Percentiles rank a stretch among this genome's conserved stretches.
Conservation (phyloP, 257 asterid genomes). For the Plantago ovata region DNA sequence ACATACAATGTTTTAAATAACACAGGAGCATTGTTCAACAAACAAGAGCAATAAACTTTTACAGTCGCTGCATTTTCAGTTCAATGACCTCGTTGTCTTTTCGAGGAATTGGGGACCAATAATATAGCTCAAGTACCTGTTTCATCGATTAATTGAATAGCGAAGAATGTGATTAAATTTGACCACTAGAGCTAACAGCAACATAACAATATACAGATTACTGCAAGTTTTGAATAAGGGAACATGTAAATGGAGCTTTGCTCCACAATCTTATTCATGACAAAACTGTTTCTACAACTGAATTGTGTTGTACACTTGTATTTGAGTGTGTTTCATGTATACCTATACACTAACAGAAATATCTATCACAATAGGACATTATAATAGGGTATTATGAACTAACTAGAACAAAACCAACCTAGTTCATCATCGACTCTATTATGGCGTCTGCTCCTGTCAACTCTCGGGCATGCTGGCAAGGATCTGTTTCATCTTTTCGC, state of each 20-base stretch:
- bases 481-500: conserved; percentile 68
- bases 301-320: background rate
- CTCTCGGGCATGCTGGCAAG: conserved; percentile 45
- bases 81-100: background rate
- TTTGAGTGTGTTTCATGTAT: too few species aligned
- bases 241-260: conserved; percentile 1
- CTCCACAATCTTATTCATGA: background rate
- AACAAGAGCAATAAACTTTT: background rate
- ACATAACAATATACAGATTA: too few species aligned
- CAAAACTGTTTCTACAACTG: background rate
- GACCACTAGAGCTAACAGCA: too few species aligned
- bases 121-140: background rate
- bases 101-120: background rate
- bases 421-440: background rate
- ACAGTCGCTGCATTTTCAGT: background rate
- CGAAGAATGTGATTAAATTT: too few species aligned
- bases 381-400: background rate
- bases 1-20: background rate
- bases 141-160: too few species aligned
- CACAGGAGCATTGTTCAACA: background rate
- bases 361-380: background rate
- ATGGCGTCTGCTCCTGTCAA: conserved; percentile 30
- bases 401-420: background rate
- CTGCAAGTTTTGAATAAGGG: too few species aligned
- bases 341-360: background rate